Percentiles rank a stretch among this genome's conserved stretches.
Conservation (phyloP, 805 yeast genomes). For the Candida railenensis region DNA sequence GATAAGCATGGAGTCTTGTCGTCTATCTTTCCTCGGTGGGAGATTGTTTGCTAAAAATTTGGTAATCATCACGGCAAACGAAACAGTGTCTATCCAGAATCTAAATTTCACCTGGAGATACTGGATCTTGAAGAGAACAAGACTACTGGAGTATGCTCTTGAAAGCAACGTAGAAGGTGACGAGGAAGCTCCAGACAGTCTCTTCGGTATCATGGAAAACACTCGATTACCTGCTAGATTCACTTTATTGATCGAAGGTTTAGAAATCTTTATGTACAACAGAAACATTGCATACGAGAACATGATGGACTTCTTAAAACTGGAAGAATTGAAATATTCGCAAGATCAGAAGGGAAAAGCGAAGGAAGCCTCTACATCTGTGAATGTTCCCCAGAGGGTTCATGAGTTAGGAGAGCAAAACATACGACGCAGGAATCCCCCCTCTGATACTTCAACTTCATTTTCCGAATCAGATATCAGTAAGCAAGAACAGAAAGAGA, state of each 20-base stretch:
- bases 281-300: conserved; percentile 74
- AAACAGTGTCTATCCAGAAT: conserved; percentile 66
- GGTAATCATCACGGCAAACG: conserved; percentile 69
- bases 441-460: neutral
- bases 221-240: conserved; percentile 55
- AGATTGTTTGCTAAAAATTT: conserved; percentile 75
- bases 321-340: conserved; percentile 14
- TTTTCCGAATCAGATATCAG: neutral
- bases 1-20: conserved; percentile 68
- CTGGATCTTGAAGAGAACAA: conserved; percentile 60
- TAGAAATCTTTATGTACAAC: conserved; percentile 83
- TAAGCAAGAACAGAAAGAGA: neutral
- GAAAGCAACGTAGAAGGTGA: conserved; percentile 12
- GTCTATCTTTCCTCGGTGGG: conserved; percentile 81
- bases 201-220: conserved; percentile 24
- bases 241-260: conserved; percentile 63
- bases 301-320: conserved; percentile 43
- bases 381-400: conserved; percentile 7
- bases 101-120: conserved; percentile 87
- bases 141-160: conserved; percentile 36
- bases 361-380: neutral
- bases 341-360: conserved; percentile 11
- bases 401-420: conserved; percentile 7
- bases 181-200: conserved; percentile 9
- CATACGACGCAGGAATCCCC: conserved; percentile 10